A percentile compares a stretch with the other conserved stretches of the same genome.
Conservation (phyloP, 495 filamentous ascomycete species). For the Xylaria curta region DNA sequence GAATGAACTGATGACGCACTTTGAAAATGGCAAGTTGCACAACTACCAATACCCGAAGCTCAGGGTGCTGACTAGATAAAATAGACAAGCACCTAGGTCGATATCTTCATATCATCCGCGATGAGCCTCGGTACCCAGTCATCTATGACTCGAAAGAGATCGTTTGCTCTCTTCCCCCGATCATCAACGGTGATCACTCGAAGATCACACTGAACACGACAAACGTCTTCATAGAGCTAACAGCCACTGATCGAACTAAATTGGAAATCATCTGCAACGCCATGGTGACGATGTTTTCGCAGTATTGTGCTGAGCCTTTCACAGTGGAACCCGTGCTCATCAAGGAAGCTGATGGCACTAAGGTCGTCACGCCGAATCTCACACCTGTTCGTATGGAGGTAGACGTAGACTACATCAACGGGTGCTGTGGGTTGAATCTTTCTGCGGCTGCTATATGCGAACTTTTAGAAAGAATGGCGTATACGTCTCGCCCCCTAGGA, state of each 20-base stretch:
- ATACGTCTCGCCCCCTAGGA: conserved; percentile 65
- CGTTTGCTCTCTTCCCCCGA: conserved; percentile 93
- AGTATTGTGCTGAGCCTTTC: conserved; percentile 87
- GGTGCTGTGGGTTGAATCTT: conserved; percentile 81
- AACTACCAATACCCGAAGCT: conserved; percentile 68
- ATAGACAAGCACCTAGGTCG: conserved; percentile 62
- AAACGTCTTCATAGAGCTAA: conserved; percentile 97
- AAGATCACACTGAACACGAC: conserved; percentile 90
- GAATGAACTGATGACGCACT: conserved; percentile 90
- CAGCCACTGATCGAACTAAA: conserved; percentile 96
- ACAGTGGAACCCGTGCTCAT: conserved; percentile 93
- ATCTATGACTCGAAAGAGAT: conserved; percentile 87
- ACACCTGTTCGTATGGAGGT: conserved; percentile 76
- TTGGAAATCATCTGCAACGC: conserved; percentile 94
- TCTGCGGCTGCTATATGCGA: conserved; percentile 73
- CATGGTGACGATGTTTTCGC: conserved; percentile 95
- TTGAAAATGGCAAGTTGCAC: conserved; percentile 65
- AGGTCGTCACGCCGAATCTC: conserved; percentile 79
- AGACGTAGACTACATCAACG: conserved; percentile 90
- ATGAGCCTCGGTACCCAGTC: conserved; percentile 94
- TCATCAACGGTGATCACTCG: conserved; percentile 96
- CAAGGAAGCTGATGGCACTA: conserved; percentile 84
- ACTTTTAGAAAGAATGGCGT: conserved; percentile 85
- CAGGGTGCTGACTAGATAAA: conserved; percentile 70
- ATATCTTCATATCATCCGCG: conserved; percentile 90